Percentiles rank a stretch among this genome's conserved stretches.
Conservation (phyloP, 2,329 filamentous ascomycete species). For the Escovopsis sp. region DNA sequence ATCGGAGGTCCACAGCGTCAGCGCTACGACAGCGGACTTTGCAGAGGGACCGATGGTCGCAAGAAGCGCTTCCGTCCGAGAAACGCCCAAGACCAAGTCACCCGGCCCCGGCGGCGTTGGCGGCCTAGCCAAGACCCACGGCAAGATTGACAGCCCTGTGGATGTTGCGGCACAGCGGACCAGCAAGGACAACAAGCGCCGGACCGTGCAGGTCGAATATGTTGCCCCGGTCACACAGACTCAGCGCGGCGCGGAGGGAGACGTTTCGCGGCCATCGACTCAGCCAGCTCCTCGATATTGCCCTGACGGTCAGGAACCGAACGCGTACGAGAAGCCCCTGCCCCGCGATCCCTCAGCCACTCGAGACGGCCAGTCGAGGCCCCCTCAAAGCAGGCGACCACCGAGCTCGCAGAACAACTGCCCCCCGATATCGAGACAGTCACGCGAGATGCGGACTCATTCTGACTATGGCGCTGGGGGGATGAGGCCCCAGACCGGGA, state of each 20-base stretch:
- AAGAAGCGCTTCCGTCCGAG: conserved; percentile 86
- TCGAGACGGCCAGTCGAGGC: conserved; percentile 27
- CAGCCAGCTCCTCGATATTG: conserved; percentile 27
- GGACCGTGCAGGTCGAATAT: conserved; percentile 95
- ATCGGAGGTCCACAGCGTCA: conserved; percentile 69
- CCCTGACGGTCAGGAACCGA: conserved; percentile 19
- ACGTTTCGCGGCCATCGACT: conserved; percentile 11
- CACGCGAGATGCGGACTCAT: conserved; percentile 22
- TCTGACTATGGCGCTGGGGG: conserved; percentile 30
- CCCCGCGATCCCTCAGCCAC: conserved; percentile 40
- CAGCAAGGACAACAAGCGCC: conserved; percentile 76
- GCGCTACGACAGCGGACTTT: conserved; percentile 43
- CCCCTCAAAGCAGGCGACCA: conserved; percentile 26
- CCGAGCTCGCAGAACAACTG: conserved; percentile 29
- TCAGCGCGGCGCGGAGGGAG: conserved; percentile 33
- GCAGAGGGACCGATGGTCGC: conserved; percentile 48
- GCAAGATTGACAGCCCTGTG: conserved; percentile 54
- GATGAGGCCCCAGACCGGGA: conserved; percentile 62
- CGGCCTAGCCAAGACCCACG: conserved; percentile 58
- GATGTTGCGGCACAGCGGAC: conserved; percentile 37
- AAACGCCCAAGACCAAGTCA: conserved; percentile 57
- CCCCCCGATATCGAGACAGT: conserved; percentile 9
- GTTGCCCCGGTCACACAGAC: conserved; percentile 84
- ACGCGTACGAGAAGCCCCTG: conserved; percentile 41
- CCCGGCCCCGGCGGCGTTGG: conserved; percentile 34